These are phyloP conservation scores for Cymbidium sinense DNA, from an alignment of 106 monocot species.

Conservation along the genomic window DNA sequence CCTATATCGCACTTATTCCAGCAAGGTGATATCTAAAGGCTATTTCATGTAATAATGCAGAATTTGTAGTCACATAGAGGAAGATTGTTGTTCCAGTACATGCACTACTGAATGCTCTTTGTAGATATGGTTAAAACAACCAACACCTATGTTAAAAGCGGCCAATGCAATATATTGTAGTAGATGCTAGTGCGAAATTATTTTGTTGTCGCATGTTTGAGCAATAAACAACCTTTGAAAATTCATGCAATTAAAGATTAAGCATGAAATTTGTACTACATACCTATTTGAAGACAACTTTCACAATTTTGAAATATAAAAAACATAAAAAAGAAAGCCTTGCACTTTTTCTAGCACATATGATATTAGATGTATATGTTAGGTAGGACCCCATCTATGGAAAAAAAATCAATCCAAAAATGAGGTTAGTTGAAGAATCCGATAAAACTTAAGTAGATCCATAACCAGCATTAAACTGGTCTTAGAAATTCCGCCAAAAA, in stretches of 20 bases:
- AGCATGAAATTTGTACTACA: neutral
- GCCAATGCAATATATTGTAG: neutral
- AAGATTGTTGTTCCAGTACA: neutral
- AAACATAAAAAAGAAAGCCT: neutral
- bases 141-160: neutral
- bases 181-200: neutral
- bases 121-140: neutral
- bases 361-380: neutral
- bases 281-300: too few relatives aligned
- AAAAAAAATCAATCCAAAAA: neutral
- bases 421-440: too few relatives aligned
- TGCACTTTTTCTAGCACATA: neutral
- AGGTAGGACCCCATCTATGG: neutral
- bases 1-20: constrained; percentile 84
- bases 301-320: neutral
- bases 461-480: neutral
- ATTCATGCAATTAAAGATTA: neutral
- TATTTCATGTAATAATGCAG: neutral
- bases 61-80: neutral
- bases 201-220: neutral
- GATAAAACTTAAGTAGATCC: too few relatives aligned
- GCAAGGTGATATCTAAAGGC: constrained; percentile 37
- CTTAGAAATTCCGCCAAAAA: neutral
- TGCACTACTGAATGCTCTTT: neutral
- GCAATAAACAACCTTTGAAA: neutral